These are phyloP conservation scores for Eimeria sp. DNA, from an alignment of 169 alveolate species.

Conservation along the genomic window DNA sequence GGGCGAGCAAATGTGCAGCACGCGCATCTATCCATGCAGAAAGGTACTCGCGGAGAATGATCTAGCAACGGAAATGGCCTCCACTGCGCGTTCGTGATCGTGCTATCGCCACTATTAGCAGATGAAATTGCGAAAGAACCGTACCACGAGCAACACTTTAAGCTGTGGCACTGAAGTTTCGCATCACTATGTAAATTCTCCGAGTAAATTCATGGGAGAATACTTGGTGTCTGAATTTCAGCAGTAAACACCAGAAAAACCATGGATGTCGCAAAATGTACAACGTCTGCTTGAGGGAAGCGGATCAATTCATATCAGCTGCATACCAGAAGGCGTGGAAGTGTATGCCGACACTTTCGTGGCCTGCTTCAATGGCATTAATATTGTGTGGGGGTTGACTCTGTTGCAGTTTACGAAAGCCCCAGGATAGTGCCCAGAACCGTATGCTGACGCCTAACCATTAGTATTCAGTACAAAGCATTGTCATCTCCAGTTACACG, in stretches of 20 bases:
- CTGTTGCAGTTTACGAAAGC: neutral
- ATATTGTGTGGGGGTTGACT: neutral
- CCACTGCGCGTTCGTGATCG: neutral
- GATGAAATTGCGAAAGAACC: neutral
- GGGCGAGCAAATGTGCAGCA: neutral
- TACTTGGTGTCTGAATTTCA: neutral
- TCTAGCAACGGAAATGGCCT: neutral
- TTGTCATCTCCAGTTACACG: neutral
- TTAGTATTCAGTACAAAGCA: neutral
- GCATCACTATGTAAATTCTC: neutral
- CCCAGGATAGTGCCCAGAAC: neutral
- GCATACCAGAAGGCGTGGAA: neutral
- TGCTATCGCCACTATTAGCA: neutral
- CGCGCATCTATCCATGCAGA: neutral
- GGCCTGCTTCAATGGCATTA: too few species aligned
- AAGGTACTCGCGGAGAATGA: neutral
- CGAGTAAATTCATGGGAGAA: neutral
- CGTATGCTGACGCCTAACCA: too few species aligned
- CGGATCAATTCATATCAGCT: neutral
- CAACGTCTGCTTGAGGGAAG: neutral
- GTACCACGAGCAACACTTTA: neutral
- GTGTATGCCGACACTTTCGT: neutral
- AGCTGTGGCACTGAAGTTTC: neutral
- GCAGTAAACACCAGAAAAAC: neutral
- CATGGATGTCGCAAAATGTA: neutral